These are phyloP conservation scores for Taxawa tesnikishii DNA, from an alignment of 2,329 filamentous ascomycete species.

Conservation along the genomic window DNA sequence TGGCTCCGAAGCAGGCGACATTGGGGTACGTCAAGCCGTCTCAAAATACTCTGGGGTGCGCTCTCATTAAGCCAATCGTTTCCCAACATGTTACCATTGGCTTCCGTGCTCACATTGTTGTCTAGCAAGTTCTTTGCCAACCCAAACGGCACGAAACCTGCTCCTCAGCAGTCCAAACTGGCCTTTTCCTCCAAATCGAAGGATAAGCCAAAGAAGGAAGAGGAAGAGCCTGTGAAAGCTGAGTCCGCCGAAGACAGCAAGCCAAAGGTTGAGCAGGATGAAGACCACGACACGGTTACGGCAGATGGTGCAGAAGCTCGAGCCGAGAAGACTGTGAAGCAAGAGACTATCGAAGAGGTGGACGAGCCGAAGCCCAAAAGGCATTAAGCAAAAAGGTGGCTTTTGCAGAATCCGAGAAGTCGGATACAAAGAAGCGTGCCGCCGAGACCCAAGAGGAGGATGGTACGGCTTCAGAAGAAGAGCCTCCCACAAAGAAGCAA, in stretches of 20 bases:
- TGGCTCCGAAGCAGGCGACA: constrained; percentile 61
- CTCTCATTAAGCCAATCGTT: constrained; percentile 8
- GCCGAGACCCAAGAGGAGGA: constrained; percentile 13
- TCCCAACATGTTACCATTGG: neutral
- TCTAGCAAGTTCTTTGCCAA: constrained; percentile 75
- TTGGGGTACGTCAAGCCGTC: constrained; percentile 73
- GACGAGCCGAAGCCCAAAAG: constrained; percentile 2
- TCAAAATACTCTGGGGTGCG: constrained; percentile 65
- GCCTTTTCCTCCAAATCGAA: constrained; percentile 46
- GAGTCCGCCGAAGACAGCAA: constrained; percentile 9
- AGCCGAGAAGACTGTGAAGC: constrained; percentile 10
- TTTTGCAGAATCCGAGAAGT: constrained; percentile 13
- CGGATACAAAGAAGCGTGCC: constrained; percentile 13
- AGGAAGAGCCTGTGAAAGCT: constrained; percentile 6
- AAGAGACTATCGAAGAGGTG: constrained; percentile 17
- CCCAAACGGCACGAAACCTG: constrained; percentile 45
- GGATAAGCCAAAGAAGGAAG: constrained; percentile 9
- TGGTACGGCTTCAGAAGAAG: constrained; percentile 11
- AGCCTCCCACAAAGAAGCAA: constrained; percentile 23
- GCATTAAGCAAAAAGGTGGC: constrained; percentile 5
- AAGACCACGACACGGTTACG: constrained; percentile 3
- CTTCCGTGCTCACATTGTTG: constrained; percentile 8
- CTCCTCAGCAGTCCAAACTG: constrained; percentile 64
- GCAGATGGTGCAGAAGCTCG: constrained; percentile 9
- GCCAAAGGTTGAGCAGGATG: constrained; percentile 11